Percentiles rank a stretch among this genome's conserved stretches.
Conservation (phyloP, 768 basidiomycete species). For the Pholiota molesta region DNA sequence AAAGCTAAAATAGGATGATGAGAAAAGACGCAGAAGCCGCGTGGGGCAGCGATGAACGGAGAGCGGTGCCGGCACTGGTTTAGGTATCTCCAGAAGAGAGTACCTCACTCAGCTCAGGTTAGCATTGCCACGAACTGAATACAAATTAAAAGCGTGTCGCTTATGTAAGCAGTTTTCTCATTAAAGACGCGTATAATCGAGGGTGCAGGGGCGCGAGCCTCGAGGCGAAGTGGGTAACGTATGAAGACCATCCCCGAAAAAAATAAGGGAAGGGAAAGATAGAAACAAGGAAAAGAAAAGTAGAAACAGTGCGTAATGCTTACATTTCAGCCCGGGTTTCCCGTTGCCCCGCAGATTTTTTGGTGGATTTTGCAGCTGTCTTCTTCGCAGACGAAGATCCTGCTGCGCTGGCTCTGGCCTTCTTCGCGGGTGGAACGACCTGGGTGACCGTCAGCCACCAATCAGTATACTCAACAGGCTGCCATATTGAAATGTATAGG, state of each 20-base stretch:
- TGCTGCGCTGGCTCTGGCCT: not conserved
- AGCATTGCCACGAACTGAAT: conserved; percentile 4
- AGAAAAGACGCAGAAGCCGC: not conserved
- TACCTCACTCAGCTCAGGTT: not conserved
- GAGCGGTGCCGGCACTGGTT: conserved; percentile 12
- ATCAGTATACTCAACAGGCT: not conserved
- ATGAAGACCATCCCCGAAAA: not conserved
- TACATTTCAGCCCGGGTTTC: conserved; percentile 16
- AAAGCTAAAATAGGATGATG: conserved; percentile 3
- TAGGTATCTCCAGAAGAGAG: not conserved
- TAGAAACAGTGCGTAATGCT: conserved; percentile 10
- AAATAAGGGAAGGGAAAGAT: conserved; percentile 5
- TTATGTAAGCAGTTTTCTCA: conserved; percentile 4
- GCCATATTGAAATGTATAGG: not conserved
- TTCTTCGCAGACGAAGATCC: conserved; percentile 18
- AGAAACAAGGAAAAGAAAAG: not conserved
- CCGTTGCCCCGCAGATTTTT: conserved; percentile 10
- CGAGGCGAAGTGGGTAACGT: not conserved
- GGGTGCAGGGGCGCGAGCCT: conserved; percentile 1
- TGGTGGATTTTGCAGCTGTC: conserved; percentile 21
- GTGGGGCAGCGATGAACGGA: not conserved
- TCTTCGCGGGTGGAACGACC: not conserved
- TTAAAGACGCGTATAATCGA: not conserved
- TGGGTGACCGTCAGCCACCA: not conserved
- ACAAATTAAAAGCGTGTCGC: not conserved